Conservation (phyloP, 169 alveolate genomes). For the Plasmodium inui region DNA sequence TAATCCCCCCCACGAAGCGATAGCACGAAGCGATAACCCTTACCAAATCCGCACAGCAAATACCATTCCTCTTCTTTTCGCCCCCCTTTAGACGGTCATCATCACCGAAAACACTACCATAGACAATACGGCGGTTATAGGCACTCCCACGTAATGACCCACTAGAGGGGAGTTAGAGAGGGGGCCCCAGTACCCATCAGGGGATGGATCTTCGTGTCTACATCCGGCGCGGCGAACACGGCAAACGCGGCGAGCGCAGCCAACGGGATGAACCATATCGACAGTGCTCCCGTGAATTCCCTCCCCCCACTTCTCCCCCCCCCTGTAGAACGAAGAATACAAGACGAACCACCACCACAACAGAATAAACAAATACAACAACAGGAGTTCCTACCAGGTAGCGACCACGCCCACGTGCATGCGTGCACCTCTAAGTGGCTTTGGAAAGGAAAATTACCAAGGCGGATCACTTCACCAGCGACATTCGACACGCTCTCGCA, state of each 20-base stretch:
- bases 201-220: background rate
- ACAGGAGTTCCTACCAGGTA: slow-evolving; percentile 26
- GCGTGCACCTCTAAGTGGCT: background rate
- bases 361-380: slow-evolving; percentile 43
- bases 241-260: too few relatives aligned
- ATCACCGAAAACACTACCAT: slow-evolving; percentile 31
- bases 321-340: slow-evolving; percentile 23
- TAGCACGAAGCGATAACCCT: too few relatives aligned
- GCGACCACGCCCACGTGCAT: background rate
- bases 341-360: slow-evolving; percentile 19
- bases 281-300: background rate
- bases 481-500: background rate
- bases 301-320: background rate
- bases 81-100: slow-evolving; percentile 27
- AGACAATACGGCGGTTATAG: slow-evolving; percentile 16
- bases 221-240: background rate
- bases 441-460: background rate
- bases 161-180: background rate
- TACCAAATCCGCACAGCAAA: background rate
- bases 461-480: background rate
- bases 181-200: background rate
- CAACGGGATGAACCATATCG: background rate
- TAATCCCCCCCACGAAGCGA: background rate
- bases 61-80: background rate
- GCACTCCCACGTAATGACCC: slow-evolving; percentile 18